phyloP scores from a whole-genome alignment of 2,329 filamentous ascomycete species.

The Ustilaginoidea virens region DNA sequence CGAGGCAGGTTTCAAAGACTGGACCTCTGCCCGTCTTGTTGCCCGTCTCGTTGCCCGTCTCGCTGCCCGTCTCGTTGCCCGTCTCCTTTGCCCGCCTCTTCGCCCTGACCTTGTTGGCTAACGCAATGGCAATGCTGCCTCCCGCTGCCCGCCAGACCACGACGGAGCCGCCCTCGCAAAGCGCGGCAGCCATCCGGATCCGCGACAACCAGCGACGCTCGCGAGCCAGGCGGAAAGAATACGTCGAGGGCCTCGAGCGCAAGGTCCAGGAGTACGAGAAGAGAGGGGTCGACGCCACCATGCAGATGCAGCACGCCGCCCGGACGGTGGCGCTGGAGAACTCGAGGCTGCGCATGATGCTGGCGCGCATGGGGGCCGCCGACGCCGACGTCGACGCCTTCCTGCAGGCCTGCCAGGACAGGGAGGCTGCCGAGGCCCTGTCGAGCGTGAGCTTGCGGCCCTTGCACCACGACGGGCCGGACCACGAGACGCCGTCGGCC shows the following conservation, averaged over 20 bases:
- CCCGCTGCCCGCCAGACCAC: too few species aligned
- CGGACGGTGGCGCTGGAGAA: slow-evolving; percentile 34
- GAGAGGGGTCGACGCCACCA: slow-evolving; percentile 30
- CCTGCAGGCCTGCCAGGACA: slow-evolving; percentile 19
- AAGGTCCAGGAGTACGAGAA: slow-evolving; percentile 31
- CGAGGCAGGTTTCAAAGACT: too few species aligned
- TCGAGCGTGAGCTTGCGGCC: slow-evolving; percentile 6
- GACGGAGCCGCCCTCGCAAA: slow-evolving; percentile 10
- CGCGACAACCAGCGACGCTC: slow-evolving; percentile 39
- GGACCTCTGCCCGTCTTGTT: too few species aligned
- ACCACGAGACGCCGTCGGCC: too few species aligned
- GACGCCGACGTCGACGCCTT: slow-evolving; percentile 25
- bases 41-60: too few species aligned
- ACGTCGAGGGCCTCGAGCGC: slow-evolving; percentile 30
- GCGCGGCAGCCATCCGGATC: slow-evolving; percentile 22
- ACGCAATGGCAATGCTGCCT: too few species aligned
- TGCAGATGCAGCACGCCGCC: slow-evolving; percentile 38
- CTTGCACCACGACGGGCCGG: slow-evolving; percentile 3
- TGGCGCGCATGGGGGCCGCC: slow-evolving; percentile 23
- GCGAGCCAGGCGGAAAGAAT: slow-evolving; percentile 33
- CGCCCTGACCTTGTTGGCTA: too few species aligned
- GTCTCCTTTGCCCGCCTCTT: too few species aligned
- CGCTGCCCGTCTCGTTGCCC: too few species aligned
- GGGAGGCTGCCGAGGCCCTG: slow-evolving; percentile 13
- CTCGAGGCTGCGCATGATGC: slow-evolving; percentile 24